Evolutionary conservation across 2,329 filamentous ascomycete species (phyloP).

Genomic region (Arthroderma uncinatum): DNA sequence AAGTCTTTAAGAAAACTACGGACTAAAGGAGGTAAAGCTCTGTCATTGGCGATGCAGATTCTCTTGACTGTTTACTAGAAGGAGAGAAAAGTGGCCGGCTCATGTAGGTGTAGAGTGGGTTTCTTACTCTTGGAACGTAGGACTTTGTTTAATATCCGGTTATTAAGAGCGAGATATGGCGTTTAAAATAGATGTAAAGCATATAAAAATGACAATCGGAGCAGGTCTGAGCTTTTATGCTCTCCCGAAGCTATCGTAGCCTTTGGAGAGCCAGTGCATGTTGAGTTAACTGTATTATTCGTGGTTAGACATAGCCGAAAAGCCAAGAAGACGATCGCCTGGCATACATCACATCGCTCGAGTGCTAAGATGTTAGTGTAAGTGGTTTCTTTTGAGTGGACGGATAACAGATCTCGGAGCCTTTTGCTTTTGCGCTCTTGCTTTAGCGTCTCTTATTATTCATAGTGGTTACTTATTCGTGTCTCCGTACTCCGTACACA

Average conservation of each 20-base stretch:
- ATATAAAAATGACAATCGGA: no score
- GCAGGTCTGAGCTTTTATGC: no score
- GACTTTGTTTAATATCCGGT: no score
- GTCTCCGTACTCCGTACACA: no score
- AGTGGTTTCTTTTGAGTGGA: not conserved
- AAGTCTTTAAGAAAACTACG: not conserved
- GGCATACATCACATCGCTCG: not conserved
- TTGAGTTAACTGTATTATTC: not conserved
- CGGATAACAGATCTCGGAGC: not conserved
- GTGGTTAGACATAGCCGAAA: not conserved
- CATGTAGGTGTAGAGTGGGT: not conserved
- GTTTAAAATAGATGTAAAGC: no score
- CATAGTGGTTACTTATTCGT: no score
- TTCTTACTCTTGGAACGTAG: not conserved
- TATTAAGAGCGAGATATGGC: no score
- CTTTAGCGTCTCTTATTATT: not conserved
- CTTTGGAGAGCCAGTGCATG: not conserved
- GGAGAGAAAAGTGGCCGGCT: not conserved
- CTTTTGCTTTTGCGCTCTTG: not conserved
- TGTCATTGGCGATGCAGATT: not conserved
- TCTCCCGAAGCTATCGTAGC: no score
- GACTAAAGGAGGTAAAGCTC: not conserved
- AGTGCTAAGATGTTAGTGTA: not conserved
- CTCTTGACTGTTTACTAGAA: not conserved
- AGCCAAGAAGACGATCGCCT: not conserved